Evolutionary conservation across 306 rosid genomes (phyloP), one percentile per base, ranked within the genome.

Genomic region (Arachis hypogaea): DNA sequence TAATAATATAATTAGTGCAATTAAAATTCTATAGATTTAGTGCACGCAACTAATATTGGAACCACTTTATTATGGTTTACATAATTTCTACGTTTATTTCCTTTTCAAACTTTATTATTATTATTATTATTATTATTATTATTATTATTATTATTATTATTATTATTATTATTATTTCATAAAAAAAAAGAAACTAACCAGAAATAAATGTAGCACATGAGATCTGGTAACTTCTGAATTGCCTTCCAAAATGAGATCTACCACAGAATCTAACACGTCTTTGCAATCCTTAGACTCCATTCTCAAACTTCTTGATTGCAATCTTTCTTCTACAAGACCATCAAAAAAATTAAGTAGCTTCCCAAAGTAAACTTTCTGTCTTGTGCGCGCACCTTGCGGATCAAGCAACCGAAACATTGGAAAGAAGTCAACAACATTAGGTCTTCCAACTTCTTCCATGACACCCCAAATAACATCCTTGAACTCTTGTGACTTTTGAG

Each of bases 281-380:
- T 52, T 52, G 8, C 29, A 52, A 18, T 5, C 8, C 58, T 52
- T 52, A 7, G 58, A 12, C 12, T 3, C 58, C 7, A 12, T 14
- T 14, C 16, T 6, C 7, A 12, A 52, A 12, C 3, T 22, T 52
- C 58, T 52, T 52, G 22, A 52, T 7, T 3, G 22, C 58, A 52
- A 52, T 52, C 58, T 68, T 68, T 68, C 61, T 68, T 68, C 61
- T 33, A 68, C 5, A 6, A 68, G 33, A 9, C 9, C 61, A 68
- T 51, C 60, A 33, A 68, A 36, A n/a, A 68, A 8, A 3, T 3
- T 3, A 36, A 68, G 11, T 33, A 68, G 12, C 14, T 68, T 68
- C 2, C 3, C 9, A 68, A 50, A 68, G 16, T 68, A 50, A 33
- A 8, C 0, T 0, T 2, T 51, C 47, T 14, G 36, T 52, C 63